These are phyloP conservation scores for Xylaria scruposa DNA, from an alignment of 495 filamentous ascomycete species.

Conservation along the genomic window DNA sequence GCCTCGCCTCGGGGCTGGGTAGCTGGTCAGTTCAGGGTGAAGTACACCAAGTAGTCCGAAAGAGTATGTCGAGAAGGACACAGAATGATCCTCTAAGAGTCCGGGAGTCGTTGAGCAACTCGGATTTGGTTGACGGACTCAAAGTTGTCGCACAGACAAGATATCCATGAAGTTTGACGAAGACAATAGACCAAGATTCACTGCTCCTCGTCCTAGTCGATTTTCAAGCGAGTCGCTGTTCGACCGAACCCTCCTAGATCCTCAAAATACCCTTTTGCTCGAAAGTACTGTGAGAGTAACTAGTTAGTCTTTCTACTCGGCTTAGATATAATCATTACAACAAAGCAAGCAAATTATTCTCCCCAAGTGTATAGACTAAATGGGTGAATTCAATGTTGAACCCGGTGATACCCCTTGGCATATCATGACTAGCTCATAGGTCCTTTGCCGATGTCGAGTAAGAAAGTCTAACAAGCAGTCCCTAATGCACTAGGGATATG, in stretches of 20 bases:
- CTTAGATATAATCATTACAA: background rate
- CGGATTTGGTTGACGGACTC: background rate
- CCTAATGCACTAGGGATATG: background rate
- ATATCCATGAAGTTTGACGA: conserved; percentile 8
- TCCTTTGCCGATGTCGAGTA: background rate
- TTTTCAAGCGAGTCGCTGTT: background rate
- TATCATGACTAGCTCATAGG: background rate
- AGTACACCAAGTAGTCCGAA: background rate
- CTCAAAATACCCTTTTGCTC: background rate
- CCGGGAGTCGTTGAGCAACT: conserved; percentile 13
- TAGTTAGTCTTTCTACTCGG: background rate
- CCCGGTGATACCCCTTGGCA: background rate
- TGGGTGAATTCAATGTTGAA: background rate
- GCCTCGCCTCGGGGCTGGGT: background rate
- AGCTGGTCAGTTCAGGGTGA: background rate
- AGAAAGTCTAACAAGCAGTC: no score
- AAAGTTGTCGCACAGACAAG: background rate
- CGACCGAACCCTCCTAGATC: background rate
- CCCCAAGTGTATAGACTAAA: background rate
- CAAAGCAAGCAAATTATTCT: background rate
- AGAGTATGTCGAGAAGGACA: background rate
- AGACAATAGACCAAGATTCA: background rate
- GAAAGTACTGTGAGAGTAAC: background rate
- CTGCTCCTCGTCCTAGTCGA: background rate
- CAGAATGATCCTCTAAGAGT: background rate